Evolutionary conservation across 139 green algal species (phyloP).

Genomic region (Chlamydomonas sp.): DNA sequence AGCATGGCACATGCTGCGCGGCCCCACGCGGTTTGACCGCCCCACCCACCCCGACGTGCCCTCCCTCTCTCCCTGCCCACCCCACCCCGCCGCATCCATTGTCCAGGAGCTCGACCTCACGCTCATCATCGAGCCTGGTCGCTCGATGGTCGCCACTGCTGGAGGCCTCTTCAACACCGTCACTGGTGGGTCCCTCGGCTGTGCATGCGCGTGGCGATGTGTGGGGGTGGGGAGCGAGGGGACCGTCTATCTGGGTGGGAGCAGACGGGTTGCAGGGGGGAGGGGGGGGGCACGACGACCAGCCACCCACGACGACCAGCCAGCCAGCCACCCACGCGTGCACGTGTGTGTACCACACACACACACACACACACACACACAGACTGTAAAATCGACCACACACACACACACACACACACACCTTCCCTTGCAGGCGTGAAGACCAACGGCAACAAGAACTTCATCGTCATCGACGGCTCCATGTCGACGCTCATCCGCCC

Average conservation of each 20-base stretch:
- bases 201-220: neutral
- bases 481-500: conserved; percentile 94
- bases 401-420: too few relatives aligned
- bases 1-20: too few relatives aligned
- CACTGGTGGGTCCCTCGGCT: conserved; percentile 57
- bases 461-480: conserved; percentile 92
- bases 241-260: too few relatives aligned
- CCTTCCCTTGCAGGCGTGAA: conserved; percentile 62
- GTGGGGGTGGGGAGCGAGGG: too few relatives aligned
- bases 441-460: conserved; percentile 96
- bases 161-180: conserved; percentile 83
- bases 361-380: too few relatives aligned
- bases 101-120: conserved; percentile 72
- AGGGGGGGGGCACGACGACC: neutral
- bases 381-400: too few relatives aligned
- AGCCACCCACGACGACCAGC: neutral
- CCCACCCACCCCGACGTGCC: too few relatives aligned
- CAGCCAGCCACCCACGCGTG: neutral
- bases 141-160: conserved; percentile 82
- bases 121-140: conserved; percentile 90
- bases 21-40: too few relatives aligned
- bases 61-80: conserved; percentile 25
- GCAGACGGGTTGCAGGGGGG: too few relatives aligned
- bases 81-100: conserved; percentile 39
- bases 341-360: too few relatives aligned